A percentile compares a stretch with the other conserved stretches of the same genome.
Evolutionary conservation across 2,329 filamentous ascomycete species (phyloP).

Genomic region (Fusarium fracticaudum): DNA sequence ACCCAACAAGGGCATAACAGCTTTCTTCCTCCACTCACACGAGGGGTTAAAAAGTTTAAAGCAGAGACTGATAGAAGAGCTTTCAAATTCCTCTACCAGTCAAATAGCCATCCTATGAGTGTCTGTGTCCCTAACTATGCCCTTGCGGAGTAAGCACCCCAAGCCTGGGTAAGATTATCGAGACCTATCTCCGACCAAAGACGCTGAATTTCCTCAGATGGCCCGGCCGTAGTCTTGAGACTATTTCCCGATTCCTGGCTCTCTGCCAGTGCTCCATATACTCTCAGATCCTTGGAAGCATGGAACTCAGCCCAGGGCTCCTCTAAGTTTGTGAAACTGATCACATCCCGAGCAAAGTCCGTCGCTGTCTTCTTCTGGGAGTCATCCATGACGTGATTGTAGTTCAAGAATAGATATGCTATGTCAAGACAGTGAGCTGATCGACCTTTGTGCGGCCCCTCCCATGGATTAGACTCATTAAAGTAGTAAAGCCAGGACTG

Average conservation of each 20-base stretch:
- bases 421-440: constrained; percentile 1
- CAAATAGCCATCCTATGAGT: too few relatives aligned
- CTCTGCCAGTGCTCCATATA: fast-evolving
- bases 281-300: not conserved
- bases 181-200: not conserved
- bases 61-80: too few relatives aligned
- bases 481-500: not conserved
- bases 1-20: too few relatives aligned
- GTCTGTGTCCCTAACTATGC: not conserved
- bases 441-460: not conserved
- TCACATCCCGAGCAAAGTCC: not conserved
- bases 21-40: too few relatives aligned
- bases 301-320: not conserved
- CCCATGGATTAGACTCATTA: not conserved
- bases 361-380: not conserved
- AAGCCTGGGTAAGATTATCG: not conserved
- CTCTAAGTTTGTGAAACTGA: fast-evolving
- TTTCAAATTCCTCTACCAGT: too few relatives aligned
- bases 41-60: too few relatives aligned
- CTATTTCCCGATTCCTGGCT: fast-evolving
- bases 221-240: fast-evolving
- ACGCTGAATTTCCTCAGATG: not conserved
- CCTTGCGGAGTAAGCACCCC: not conserved
- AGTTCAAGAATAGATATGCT: not conserved
- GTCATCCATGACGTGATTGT: not conserved